Evolutionary conservation across 2,329 filamentous ascomycete genomes (phyloP), one percentile per base, ranked within the genome.

Genomic region (Hymenoscyphus repandus): DNA sequence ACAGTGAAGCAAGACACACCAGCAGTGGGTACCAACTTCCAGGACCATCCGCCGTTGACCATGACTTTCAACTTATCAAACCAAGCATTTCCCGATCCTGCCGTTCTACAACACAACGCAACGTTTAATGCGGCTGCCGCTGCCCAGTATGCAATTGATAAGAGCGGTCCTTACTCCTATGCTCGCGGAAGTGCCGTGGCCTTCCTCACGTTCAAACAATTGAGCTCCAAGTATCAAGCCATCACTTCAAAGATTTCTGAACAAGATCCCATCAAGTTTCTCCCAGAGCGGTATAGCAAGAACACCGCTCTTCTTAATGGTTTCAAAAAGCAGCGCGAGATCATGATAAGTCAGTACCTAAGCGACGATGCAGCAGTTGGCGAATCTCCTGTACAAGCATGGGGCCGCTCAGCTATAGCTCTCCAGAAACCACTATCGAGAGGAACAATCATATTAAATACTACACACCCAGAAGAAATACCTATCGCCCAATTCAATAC

Each of bases 41-140:
- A 43, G 20, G 47, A 49, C 30, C 47, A 49, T 18, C 15, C 32
- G 5, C 15, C 38, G 9, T 9, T 48, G 3, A 20, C 39, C 1
- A 49, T 49, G 47, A 43, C n/a, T n/a, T 49, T 36, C 47, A 49
- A 43, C 10, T 33, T 43, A 7, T 40, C 47, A 15, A 49, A 49
- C 22, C 10, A 30, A 27, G 15, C 39, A 11, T 49, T 43, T 22
- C 47, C 47, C 7, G 20, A 42, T 30, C 31, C 39, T 13, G 36
- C 18, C 13, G 15, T 31, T 17, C 17, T 42, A 6, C 7, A 30
- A 9, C 11, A n/a, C 10, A 52, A 52, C n/a, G 40, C 45, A 6
- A 45, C 50, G 2, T 52, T 45, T 40, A 38, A 44, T 4, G 45
- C 50, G 11, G 39, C 36, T 32, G 39, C 47, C 12, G 39, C 32